Evolutionary conservation across 495 filamentous ascomycete genomes (phyloP), one percentile per base, ranked within the genome.

Genomic region (Hypoxylon crocopeplum): DNA sequence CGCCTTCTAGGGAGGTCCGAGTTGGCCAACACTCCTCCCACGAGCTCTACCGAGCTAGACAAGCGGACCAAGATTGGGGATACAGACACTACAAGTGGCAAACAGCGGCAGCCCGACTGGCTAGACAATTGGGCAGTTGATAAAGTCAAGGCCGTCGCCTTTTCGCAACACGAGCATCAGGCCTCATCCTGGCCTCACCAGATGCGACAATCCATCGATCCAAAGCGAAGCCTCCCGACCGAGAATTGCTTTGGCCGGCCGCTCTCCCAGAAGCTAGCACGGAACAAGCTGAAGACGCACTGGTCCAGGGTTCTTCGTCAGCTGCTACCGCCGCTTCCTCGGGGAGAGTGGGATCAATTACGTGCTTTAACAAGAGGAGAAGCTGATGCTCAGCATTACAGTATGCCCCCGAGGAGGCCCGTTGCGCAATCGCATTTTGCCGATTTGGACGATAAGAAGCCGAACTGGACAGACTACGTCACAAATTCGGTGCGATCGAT

Each of bases 261-360:
- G 0, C 66, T 90, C 36, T 64, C 84, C 0, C 48, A 70, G 11
- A 79, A 70, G 44, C 80, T 88, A 1, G 69, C 69, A 29, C 70
- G 75, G 34, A 89, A 88, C 46, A 84, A 88, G 42, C 72, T 82
- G 7, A 79, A 74, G 47, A 77, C 77, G 48, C 86, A 84, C 77
- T 93, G 89, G 74, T 77, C 73, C 0, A 29, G 59, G 0, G 70
- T 84, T 33, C 75, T 90, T 15, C 67, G 75, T 0, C 79, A 77
- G 37, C 62, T 91, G 3, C 69, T 89, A n/a, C 90, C 92, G 5
- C 94, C 94, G 1, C 59, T 97, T 0, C 86, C 88, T 0, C 57
- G 75, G 17, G 56, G 75, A 12, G 90, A 94, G 53, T 89, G 88
- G 77, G 71, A 82, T 20, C 63, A 78, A 25, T 72, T 98, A 7